These are phyloP conservation scores for Ascochyta viciae-villosae DNA, from an alignment of 2,329 filamentous ascomycete species.

Conservation along the genomic window DNA sequence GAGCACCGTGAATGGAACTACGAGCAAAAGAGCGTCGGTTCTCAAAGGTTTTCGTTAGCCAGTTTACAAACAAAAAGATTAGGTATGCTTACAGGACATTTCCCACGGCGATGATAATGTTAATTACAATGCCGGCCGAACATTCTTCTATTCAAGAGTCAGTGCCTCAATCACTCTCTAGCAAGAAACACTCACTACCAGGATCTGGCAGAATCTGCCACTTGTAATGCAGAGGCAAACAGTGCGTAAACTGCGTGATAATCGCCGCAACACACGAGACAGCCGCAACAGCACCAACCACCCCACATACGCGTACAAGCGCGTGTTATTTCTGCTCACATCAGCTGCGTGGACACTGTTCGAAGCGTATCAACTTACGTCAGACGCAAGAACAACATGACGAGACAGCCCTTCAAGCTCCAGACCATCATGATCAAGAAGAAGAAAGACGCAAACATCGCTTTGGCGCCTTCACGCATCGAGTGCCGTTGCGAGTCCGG, in stretches of 20 bases:
- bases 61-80: too few relatives aligned
- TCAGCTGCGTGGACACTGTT: too few relatives aligned
- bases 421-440: too few relatives aligned
- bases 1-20: background rate
- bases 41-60: background rate
- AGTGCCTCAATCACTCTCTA: background rate
- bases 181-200: background rate
- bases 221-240: conserved; percentile 4
- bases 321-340: background rate
- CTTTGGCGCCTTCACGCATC: too few relatives aligned
- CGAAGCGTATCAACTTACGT: too few relatives aligned
- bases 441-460: too few relatives aligned
- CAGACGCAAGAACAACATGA: too few relatives aligned
- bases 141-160: background rate
- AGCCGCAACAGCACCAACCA: background rate
- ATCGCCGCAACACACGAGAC: conserved; percentile 1
- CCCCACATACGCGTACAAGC: background rate
- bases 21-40: background rate
- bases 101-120: background rate
- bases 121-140: background rate
- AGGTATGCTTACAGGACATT: background rate
- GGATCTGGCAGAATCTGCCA: conserved; percentile 10
- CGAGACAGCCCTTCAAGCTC: too few relatives aligned
- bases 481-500: too few relatives aligned
- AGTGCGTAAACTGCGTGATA: conserved; percentile 6